Percentiles rank a stretch among this genome's conserved stretches.
These are phyloP conservation scores for Trichophyton equinum DNA, from an alignment of 2,329 filamentous ascomycete species.

Conservation along the genomic window DNA sequence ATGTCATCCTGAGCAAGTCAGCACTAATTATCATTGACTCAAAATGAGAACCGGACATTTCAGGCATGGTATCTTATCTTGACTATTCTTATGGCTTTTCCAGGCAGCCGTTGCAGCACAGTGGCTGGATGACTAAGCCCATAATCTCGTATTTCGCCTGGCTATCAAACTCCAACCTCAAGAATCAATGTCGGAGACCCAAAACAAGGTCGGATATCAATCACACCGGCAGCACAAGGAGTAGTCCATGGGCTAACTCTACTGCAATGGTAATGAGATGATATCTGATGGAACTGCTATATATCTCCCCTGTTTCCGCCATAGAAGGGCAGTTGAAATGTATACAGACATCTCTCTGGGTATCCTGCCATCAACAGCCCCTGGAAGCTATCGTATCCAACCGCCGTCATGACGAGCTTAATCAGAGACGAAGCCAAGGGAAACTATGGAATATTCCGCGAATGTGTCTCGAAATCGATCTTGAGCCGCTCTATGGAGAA, in stretches of 20 bases:
- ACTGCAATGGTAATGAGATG: background rate
- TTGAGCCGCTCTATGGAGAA: conserved; percentile 48
- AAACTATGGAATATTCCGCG: conserved; percentile 59
- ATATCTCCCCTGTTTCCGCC: background rate
- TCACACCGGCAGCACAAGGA: conserved; percentile 7
- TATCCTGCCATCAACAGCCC: background rate
- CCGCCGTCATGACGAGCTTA: background rate
- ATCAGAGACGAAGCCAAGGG: background rate
- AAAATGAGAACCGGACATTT: background rate
- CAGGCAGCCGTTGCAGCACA: background rate
- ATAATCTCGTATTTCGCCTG: background rate
- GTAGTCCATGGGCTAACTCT: background rate
- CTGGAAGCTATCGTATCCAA: background rate
- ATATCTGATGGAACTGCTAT: background rate
- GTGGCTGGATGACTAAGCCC: background rate
- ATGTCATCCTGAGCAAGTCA: background rate
- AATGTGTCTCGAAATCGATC: conserved; percentile 58
- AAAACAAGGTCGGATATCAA: conserved; percentile 12
- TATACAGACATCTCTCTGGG: background rate
- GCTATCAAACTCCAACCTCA: background rate
- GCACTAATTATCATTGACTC: background rate
- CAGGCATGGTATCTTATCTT: background rate
- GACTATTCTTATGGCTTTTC: background rate
- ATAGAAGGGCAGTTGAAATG: background rate
- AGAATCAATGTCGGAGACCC: background rate